Evolutionary conservation across 306 rosid species (phyloP).

Genomic region (Vachellia pachyceras): DNA sequence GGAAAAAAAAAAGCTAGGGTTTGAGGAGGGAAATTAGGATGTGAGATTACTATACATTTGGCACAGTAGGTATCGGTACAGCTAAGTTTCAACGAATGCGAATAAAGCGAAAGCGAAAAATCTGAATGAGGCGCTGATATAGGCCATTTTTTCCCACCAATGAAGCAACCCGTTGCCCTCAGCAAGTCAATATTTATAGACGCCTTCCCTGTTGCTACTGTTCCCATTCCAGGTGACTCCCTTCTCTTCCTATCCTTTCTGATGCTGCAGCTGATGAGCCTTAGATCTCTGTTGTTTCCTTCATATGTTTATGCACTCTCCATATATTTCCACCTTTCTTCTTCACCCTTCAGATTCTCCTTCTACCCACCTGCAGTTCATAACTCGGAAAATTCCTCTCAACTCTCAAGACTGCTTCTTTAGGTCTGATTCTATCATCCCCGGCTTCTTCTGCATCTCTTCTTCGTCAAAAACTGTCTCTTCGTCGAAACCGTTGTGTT

Average conservation of each 20-base stretch:
- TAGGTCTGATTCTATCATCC: background rate
- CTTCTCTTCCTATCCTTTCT: constrained; percentile 22
- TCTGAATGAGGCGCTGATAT: background rate
- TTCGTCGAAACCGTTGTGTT: background rate
- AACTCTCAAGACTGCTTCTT: background rate
- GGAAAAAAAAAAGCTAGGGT: constrained; percentile 43
- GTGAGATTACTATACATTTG: background rate
- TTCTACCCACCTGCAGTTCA: background rate
- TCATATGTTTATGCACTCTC: too few relatives aligned
- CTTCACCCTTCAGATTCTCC: background rate
- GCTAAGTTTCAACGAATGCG: constrained; percentile 63
- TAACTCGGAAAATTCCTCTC: background rate
- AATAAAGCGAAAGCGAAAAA: constrained; percentile 37
- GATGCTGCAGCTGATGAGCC: background rate
- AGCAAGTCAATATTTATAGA: constrained; percentile 16
- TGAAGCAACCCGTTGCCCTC: constrained; percentile 11
- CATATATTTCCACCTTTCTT: background rate
- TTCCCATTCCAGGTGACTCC: constrained; percentile 36
- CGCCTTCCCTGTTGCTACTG: too few relatives aligned
- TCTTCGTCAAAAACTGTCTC: background rate
- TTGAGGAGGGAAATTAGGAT: constrained; percentile 46
- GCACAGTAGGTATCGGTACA: constrained; percentile 53
- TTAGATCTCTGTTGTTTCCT: background rate
- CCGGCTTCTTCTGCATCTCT: background rate
- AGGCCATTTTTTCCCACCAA: constrained; percentile 34